Evolutionary conservation across 1,284 basidiomycete genomes (phyloP).

Genomic region (Xanthoconium separans): DNA sequence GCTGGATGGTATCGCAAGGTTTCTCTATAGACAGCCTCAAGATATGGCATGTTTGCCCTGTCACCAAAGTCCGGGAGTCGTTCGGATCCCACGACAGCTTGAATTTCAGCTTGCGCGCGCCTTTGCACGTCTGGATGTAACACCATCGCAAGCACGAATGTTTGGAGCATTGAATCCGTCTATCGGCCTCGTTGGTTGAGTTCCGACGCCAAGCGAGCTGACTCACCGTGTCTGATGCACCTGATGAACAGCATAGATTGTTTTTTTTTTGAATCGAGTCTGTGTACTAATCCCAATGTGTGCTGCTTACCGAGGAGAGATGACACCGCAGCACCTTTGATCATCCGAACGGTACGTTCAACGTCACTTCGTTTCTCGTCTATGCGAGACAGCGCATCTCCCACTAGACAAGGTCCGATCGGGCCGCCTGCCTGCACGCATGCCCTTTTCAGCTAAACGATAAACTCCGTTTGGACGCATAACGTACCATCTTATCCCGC

Average conservation of each 20-base stretch:
- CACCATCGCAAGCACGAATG: constrained; percentile 11
- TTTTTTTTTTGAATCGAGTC: not conserved
- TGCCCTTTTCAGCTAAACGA: not conserved
- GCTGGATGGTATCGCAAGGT: constrained; percentile 15
- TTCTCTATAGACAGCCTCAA: constrained; percentile 6
- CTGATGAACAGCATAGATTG: not conserved
- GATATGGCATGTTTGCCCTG: constrained; percentile 1
- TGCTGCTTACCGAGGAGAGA: constrained; percentile 3
- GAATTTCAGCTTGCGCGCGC: constrained; percentile 8
- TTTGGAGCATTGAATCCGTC: constrained; percentile 6
- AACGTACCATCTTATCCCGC: constrained; percentile 7
- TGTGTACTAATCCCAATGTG: no score
- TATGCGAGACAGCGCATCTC: constrained; percentile 7
- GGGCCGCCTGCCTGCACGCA: not conserved
- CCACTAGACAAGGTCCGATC: constrained; percentile 8
- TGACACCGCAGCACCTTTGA: constrained; percentile 3
- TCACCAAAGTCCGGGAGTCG: constrained; percentile 10
- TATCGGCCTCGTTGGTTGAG: not conserved
- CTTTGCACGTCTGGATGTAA: constrained; percentile 9
- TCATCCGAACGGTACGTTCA: not conserved
- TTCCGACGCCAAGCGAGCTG: not conserved
- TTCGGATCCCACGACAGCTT: constrained; percentile 7
- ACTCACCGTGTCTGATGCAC: constrained; percentile 11
- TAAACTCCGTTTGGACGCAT: not conserved
- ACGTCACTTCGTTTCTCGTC: constrained; percentile 1